phyloP scores from a whole-genome alignment of 495 filamentous ascomycete genomes.

The Daldinia grandis region DNA sequence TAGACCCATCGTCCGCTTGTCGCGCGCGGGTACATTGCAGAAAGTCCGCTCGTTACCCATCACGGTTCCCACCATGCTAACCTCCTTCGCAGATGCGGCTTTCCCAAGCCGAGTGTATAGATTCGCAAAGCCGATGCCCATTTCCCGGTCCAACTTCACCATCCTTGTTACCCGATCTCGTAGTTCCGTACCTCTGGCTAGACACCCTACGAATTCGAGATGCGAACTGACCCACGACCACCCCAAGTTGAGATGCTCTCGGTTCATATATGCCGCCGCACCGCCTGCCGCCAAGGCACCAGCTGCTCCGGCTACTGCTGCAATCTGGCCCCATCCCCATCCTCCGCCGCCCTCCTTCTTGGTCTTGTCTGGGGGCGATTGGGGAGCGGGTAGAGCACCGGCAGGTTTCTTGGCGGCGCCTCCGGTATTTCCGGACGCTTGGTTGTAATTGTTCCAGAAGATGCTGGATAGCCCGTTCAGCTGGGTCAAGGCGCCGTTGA shows the following conservation, averaged over 20 bases:
- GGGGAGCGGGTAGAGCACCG: constrained; percentile 47
- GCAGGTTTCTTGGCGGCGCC: constrained; percentile 37
- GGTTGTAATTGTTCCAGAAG: constrained; percentile 61
- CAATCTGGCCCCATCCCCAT: constrained; percentile 80
- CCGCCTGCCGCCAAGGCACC: constrained; percentile 85
- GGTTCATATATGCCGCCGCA: constrained; percentile 84
- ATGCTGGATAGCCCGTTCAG: constrained; percentile 69
- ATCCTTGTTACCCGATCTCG: constrained; percentile 69
- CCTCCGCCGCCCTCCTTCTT: constrained; percentile 59
- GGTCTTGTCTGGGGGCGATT: constrained; percentile 43
- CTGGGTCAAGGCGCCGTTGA: constrained; percentile 72
- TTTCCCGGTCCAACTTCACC: constrained; percentile 61
- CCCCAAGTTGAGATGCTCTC: constrained; percentile 75
- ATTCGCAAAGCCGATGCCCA: constrained; percentile 75
- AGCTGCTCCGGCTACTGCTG: constrained; percentile 82
- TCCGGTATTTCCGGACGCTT: constrained; percentile 41
- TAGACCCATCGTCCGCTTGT: constrained; percentile 57
- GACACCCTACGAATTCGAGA: constrained; percentile 92
- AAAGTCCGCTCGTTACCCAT: constrained; percentile 77
- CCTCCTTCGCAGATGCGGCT: constrained; percentile 56
- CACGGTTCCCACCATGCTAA: constrained; percentile 59
- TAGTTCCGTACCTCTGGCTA: constrained; percentile 80
- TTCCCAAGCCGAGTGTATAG: constrained; percentile 85
- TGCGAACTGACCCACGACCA: constrained; percentile 86
- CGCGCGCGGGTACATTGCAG: constrained; percentile 72